Base-by-base conservation (phyloP, 371 early-diverging fungal species). In the Mucor lusitanicus region DNA sequence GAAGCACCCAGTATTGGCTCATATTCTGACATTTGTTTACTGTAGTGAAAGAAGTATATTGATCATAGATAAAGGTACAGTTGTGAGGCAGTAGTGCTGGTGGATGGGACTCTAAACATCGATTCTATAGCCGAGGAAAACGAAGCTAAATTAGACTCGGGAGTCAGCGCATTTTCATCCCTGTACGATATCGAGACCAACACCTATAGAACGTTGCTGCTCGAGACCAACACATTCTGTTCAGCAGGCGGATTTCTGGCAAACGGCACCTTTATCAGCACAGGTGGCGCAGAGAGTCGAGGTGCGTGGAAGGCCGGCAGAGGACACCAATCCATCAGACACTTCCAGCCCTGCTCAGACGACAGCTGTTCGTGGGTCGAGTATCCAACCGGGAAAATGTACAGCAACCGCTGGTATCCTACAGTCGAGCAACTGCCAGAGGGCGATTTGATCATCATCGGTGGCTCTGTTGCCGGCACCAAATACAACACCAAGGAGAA, bases 181-280 rank as follows among this genome's bases (percentile, higher is more conserved):
- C 77, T 83, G 50, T 88, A 87, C 62, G 83, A 88, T 63, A 53
- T 86, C 3, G 74, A 73, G 8, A 82, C 77, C 4, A 74, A 86
- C 55, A 63, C 56, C 19, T 85, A 78, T 67, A 72, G 87, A 46
- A 61, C 78, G 19, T 59, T 88, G 3, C 67, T 76, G 39, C 65
- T 87, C 15, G 73, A 80, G 19, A 87, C 88, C 40, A 88, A 88
- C 59, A 88, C 87, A 6, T 88, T 88, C 60, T 88, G 88, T 63
- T 87, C 87, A 3, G 87, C 83, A 7, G 88, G 88, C 55, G 85
- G 86, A 15, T 86, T 85, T 64, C 71, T 87, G 32, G 77, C 63
- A 6, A 85, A 88, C 37, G 87, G 87, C 17, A 87, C 83, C 3
- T 72, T 88, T 53, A 85, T 88, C 59, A 84, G 83, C 57, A 85